phyloP scores from a whole-genome alignment of 768 basidiomycete genomes.

The Melanogaster broomeanus region DNA sequence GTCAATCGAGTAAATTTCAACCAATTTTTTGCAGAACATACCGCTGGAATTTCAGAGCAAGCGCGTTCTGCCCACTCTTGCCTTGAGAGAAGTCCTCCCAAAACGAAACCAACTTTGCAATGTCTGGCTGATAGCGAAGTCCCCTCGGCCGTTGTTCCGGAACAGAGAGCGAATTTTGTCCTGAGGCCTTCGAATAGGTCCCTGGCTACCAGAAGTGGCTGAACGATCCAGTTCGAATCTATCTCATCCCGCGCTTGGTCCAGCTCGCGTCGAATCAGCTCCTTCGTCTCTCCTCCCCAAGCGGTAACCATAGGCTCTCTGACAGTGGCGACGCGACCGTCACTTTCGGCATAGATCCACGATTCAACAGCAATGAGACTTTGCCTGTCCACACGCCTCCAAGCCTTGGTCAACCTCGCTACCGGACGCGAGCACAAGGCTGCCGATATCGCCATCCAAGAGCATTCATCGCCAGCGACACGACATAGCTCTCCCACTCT shows the following conservation, averaged over 20 bases:
- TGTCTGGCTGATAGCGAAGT: constrained; percentile 47
- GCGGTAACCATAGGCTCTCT: constrained; percentile 53
- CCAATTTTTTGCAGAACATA: constrained; percentile 32
- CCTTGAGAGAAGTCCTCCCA: constrained; percentile 54
- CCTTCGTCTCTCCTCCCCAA: constrained; percentile 67
- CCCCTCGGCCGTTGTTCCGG: constrained; percentile 38
- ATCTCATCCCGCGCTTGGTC: constrained; percentile 45
- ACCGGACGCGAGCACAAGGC: constrained; percentile 75
- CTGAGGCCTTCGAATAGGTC: constrained; percentile 54
- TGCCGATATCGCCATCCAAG: constrained; percentile 72
- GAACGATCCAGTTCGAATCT: constrained; percentile 46
- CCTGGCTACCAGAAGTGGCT: constrained; percentile 42
- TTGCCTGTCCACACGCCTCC: constrained; percentile 70
- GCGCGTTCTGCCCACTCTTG: constrained; percentile 38
- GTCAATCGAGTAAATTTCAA: not conserved
- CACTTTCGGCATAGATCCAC: constrained; percentile 57
- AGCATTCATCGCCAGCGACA: constrained; percentile 72
- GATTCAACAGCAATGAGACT: constrained; percentile 60
- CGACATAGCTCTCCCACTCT: constrained; percentile 74
- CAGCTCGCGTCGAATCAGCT: constrained; percentile 47
- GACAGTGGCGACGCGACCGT: constrained; percentile 29
- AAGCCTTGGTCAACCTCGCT: constrained; percentile 75
- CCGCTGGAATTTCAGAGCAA: constrained; percentile 64
- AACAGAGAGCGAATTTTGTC: constrained; percentile 52
- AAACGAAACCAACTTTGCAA: constrained; percentile 50